Evolutionary conservation across 2,329 filamentous ascomycete genomes (phyloP), one percentile per base, ranked within the genome.

Genomic region (Phialophora tarda): DNA sequence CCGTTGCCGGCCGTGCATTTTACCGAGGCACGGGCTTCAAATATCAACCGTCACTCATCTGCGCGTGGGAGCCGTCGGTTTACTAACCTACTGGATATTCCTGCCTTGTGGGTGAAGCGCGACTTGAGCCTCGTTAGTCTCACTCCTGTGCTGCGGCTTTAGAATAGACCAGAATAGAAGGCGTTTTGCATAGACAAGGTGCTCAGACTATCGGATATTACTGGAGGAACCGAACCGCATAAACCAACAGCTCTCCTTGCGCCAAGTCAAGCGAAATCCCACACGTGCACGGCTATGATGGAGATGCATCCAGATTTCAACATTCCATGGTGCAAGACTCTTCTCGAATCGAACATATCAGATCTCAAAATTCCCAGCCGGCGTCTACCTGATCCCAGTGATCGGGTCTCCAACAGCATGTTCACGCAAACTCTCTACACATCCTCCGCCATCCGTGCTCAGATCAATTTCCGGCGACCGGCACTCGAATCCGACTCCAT

Each of bases 341-440:
- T 63, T 41, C 54, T 63, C 4, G 17, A 2, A 1, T 58, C 54
- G n/a, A 51, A 63, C 47, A 58, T 57, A 14, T 50, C 41, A 17
- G 32, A 28, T 5, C 12, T 63, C 24, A 54, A 63, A 12, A n/a
- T 58, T 34, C 54, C 61, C 44, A 55, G 17, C 32, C 7, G n/a
- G 23, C 14, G 41, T 14, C 24, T n/a, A 28, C 26, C 34, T 28
- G 17, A 41, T n/a, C 34, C 53, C 14, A 34, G 51, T n/a, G 51
- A 56, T 21, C 26, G 3, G 10, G 26, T 62, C 38, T 66, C 60
- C 10, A 67, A 66, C 32, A 66, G 60, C 58, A 69, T 69, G 67
- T 69, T 69, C 53, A 14, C n/a, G 23, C 56, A 61, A 14, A 69
- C 67, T 1, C 64, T 69, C 28, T 66, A 69, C 58, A 69, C 57